Evolutionary conservation across 2,329 filamentous ascomycete genomes (phyloP), one percentile per base, ranked within the genome.

Genomic region (Salinomyces thailandicus): DNA sequence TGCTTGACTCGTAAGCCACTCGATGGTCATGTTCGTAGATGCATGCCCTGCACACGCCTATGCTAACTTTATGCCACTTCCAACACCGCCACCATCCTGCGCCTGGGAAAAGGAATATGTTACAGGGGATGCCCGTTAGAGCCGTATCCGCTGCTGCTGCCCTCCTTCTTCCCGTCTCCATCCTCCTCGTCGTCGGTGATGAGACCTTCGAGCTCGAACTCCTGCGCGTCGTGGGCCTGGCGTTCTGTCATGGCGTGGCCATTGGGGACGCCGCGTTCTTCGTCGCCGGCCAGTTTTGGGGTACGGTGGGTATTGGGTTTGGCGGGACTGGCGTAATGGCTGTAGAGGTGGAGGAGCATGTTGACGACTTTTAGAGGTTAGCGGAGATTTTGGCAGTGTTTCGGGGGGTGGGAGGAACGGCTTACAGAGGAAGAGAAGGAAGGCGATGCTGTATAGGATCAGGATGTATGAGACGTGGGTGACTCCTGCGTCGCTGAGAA

Each of bases 391-490:
- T n/a, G n/a, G n/a, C n/a, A n/a, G n/a, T n/a, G n/a, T n/a, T n/a
- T n/a, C 30, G 8, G 31, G 36, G 14, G 40, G 30, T 37, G 36
- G 16, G 16, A 15, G 39, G n/a, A 13, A 16, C 9, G 6, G 61
- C 73, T 62, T 66, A 78, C 74, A 93, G 24, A 98, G 77, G 67
- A 94, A 98, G 31, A 94, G 60, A 14, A 98, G 62, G 60, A 93
- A 95, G 16, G 89, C 81, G 35, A 95, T 69, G 51, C 85, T 93
- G 69, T 82, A 96, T 7, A 95, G 67, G 36, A 96, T 87, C 17
- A 98, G 71, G 27, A 96, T 77, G 59, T 96, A 98, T 4, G 87
- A 81, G 28, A 96, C 84, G 54, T 93, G 85, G 17, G 86, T 86
- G 52, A 96, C 78, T 41, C 78, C 72, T 0, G 83, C 81, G 26